These are phyloP conservation scores for Iberis amara DNA, from an alignment of 441 rosid species.

Conservation along the genomic window DNA sequence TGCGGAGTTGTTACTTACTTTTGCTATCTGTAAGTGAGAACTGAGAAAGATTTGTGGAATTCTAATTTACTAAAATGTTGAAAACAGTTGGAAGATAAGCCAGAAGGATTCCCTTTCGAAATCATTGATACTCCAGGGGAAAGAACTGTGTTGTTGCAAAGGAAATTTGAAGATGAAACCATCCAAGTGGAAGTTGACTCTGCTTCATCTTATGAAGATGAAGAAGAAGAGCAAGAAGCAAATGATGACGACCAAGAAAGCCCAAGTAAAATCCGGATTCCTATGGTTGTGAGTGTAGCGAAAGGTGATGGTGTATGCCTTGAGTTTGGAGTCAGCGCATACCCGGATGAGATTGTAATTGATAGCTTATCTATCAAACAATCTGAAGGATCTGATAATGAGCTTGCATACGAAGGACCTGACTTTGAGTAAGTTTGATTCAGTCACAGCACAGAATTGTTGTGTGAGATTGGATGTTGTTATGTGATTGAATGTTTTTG, in stretches of 20 bases:
- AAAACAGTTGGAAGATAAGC: slow-evolving; percentile 39
- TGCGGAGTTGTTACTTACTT: neutral
- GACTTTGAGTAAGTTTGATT: slow-evolving; percentile 47
- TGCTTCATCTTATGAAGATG: slow-evolving; percentile 28
- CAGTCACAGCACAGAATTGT: neutral
- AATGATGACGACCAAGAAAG: slow-evolving; percentile 18
- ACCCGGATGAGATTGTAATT: slow-evolving; percentile 46
- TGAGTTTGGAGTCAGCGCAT: slow-evolving; percentile 59
- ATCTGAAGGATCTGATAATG: slow-evolving; percentile 33
- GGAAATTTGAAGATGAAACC: slow-evolving; percentile 43
- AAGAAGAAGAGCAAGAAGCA: slow-evolving; percentile 8
- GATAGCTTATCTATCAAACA: slow-evolving; percentile 51
- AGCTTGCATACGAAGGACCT: slow-evolving; percentile 66
- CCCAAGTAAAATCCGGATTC: slow-evolving; percentile 35
- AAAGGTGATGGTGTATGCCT: slow-evolving; percentile 41
- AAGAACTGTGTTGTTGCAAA: slow-evolving; percentile 42
- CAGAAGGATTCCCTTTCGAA: slow-evolving; percentile 51
- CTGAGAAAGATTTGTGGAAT: neutral
- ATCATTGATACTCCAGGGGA: slow-evolving; percentile 58
- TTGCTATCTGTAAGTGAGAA: neutral
- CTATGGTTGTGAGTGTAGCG: slow-evolving; percentile 48
- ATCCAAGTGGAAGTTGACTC: slow-evolving; percentile 58
- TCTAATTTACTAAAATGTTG: neutral
- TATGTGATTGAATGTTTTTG: slow-evolving; percentile 1
- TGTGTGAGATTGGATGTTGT: neutral